phyloP scores from a whole-genome alignment of 2,329 filamentous ascomycete genomes.

The Coniochaeta sp. region DNA sequence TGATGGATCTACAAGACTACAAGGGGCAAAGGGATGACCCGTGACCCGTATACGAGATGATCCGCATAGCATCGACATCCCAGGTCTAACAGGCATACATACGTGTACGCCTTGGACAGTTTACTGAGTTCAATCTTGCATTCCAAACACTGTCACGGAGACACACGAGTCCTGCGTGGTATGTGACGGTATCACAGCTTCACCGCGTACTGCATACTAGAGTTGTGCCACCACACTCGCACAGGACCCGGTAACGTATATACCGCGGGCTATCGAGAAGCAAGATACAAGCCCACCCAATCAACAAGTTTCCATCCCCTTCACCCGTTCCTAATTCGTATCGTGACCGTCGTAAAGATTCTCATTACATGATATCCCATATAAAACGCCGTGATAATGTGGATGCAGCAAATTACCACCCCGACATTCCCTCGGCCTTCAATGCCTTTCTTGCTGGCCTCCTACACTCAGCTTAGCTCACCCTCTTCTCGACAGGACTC shows the following conservation, averaged over 20 bases:
- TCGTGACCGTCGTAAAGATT: neutral
- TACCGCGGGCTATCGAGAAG: neutral
- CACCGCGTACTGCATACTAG: no score
- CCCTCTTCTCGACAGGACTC: slow-evolving; percentile 35
- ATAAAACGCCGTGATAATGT: neutral
- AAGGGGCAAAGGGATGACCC: neutral
- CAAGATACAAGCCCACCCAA: neutral
- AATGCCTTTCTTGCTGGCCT: no score
- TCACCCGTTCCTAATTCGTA: neutral
- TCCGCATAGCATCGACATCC: neutral
- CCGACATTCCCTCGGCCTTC: neutral
- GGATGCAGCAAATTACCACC: neutral
- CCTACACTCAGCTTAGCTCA: slow-evolving; percentile 30
- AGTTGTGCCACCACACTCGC: no score
- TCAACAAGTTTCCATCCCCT: no score
- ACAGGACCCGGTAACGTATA: neutral
- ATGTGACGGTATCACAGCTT: no score
- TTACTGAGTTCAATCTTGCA: neutral
- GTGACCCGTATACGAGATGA: slow-evolving; percentile 1
- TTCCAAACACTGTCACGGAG: no score
- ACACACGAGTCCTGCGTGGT: no score
- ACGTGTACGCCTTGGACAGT: no score
- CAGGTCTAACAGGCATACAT: no score
- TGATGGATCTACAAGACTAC: neutral
- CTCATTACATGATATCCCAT: neutral